Evolutionary conservation across 2,329 filamentous ascomycete genomes (phyloP).

Genomic region (Colletotrichum spinosum): DNA sequence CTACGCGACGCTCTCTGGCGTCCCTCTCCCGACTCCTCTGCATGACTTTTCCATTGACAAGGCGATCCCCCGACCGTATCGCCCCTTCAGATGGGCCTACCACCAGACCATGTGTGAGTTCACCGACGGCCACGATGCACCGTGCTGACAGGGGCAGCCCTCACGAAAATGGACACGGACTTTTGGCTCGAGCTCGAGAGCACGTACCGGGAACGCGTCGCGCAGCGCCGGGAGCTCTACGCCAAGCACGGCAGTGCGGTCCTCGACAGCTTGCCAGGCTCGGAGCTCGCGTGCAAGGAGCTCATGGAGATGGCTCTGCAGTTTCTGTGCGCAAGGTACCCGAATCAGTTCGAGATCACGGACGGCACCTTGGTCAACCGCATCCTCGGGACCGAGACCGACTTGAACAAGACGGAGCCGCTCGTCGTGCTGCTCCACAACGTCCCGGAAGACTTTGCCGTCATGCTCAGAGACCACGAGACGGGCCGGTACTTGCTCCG

Average conservation of each 20-base stretch:
- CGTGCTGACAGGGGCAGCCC: conserved; percentile 60
- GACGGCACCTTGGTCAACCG: conserved; percentile 73
- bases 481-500: conserved; percentile 81
- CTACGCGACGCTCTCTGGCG: conserved; percentile 79
- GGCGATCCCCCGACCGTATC: conserved; percentile 79
- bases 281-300: conserved; percentile 84
- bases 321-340: conserved; percentile 83
- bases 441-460: conserved; percentile 85
- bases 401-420: conserved; percentile 72
- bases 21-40: conserved; percentile 76
- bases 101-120: conserved; percentile 91
- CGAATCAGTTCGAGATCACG: conserved; percentile 76
- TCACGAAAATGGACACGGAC: conserved; percentile 82
- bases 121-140: accelerated
- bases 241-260: conserved; percentile 72
- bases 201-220: conserved; percentile 75
- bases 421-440: conserved; percentile 80
- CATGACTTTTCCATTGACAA: conserved; percentile 74
- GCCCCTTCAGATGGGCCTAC: conserved; percentile 86
- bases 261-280: conserved; percentile 77
- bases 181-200: conserved; percentile 92
- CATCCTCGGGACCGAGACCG: conserved; percentile 72
- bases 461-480: conserved; percentile 77
- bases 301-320: conserved; percentile 89
- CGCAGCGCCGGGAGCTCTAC: conserved; percentile 75